phyloP scores from a whole-genome alignment of 2,329 filamentous ascomycete species.

The Gyromitra esculenta region DNA sequence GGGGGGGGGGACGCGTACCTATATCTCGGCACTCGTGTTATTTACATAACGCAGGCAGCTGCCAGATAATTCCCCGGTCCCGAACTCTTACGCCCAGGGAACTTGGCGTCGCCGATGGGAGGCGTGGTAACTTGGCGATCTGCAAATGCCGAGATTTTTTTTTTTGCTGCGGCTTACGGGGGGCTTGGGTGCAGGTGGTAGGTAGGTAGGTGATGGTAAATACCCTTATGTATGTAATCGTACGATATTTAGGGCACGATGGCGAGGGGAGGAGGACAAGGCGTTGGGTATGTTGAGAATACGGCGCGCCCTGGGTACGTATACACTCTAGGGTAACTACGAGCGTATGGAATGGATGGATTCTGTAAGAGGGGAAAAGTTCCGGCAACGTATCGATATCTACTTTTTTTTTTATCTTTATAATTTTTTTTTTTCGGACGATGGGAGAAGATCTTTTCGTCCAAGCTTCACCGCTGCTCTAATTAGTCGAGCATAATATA shows the following conservation, averaged over 20 bases:
- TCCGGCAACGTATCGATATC: not conserved
- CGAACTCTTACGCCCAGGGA: slow-evolving; percentile 26
- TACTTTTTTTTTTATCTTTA: not conserved
- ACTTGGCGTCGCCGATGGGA: not conserved
- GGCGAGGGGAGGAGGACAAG: not conserved
- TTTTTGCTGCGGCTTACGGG: not conserved
- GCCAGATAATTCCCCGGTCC: slow-evolving; percentile 22
- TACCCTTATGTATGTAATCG: slow-evolving; percentile 1
- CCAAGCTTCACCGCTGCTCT: not conserved
- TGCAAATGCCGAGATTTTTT: not conserved
- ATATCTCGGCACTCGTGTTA: slow-evolving; percentile 29
- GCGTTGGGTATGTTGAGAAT: not conserved
- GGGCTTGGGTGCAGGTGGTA: not conserved
- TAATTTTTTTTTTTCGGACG: slow-evolving; percentile 2
- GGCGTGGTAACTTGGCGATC: slow-evolving; percentile 5
- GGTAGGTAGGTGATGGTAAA: too few species aligned
- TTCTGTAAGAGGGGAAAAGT: not conserved
- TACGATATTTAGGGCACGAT: not conserved
- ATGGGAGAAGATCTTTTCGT: not conserved
- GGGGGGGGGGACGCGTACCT: slow-evolving; percentile 25
- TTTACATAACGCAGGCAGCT: slow-evolving; percentile 7
- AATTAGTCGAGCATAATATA: slow-evolving; percentile 22
- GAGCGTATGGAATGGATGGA: not conserved
- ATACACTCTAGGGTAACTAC: not conserved
- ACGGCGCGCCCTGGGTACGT: not conserved